phyloP scores from a whole-genome alignment of 305 asterid species.

The Galium porrigens region DNA sequence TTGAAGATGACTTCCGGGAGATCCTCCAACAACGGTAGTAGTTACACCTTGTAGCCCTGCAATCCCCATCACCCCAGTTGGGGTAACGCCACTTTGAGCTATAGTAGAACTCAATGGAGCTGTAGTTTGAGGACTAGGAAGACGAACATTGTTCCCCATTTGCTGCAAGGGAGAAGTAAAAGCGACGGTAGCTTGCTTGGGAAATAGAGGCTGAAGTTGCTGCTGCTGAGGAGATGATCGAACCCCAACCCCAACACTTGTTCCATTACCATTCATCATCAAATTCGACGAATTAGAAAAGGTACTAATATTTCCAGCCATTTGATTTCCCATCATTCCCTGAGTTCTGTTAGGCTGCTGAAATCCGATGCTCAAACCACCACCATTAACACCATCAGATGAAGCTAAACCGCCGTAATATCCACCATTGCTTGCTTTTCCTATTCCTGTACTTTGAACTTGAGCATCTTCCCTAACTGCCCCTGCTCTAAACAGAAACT shows the following conservation, averaged over 20 bases:
- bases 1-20: constrained; percentile 44
- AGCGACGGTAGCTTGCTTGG: constrained; percentile 56
- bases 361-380: constrained; percentile 35
- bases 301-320: constrained; percentile 23
- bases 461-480: constrained; percentile 64
- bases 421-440: constrained; percentile 22
- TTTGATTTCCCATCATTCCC: constrained; percentile 36
- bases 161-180: constrained; percentile 50
- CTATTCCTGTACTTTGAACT: constrained; percentile 32
- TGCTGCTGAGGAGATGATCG: constrained; percentile 25
- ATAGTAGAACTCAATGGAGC: constrained; percentile 25
- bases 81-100: constrained; percentile 30
- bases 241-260: constrained; percentile 4
- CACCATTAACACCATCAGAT: constrained; percentile 23
- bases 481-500: constrained; percentile 59
- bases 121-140: constrained; percentile 35
- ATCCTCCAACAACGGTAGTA: constrained; percentile 32
- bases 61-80: constrained; percentile 21
- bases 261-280: constrained; percentile 27
- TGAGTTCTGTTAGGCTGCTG: constrained; percentile 36
- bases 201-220: constrained; percentile 52
- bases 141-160: constrained; percentile 27
- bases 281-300: constrained; percentile 29
- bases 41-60: constrained; percentile 36
- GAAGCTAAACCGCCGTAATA: constrained; percentile 28